These are phyloP conservation scores for Wickerhamiella allomyrinae DNA, from an alignment of 805 yeast species.

Conservation along the genomic window DNA sequence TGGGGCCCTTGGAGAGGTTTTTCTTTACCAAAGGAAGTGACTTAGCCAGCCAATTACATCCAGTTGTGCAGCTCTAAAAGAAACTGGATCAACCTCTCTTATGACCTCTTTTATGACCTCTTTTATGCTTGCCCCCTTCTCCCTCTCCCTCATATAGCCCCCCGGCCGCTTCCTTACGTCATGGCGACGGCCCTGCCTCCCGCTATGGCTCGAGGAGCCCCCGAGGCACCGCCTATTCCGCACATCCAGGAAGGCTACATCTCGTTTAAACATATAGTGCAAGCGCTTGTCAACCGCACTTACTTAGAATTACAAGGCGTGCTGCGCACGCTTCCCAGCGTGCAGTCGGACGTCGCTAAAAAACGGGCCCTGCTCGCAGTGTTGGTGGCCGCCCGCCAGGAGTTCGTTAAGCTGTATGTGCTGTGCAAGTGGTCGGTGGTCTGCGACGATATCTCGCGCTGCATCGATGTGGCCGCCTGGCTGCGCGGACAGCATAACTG, in stretches of 20 bases:
- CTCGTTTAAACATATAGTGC: conserved; percentile 45
- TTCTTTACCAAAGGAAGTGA: too few relatives aligned
- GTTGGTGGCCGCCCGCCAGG: conserved; percentile 62
- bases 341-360: conserved; percentile 43
- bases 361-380: conserved; percentile 57
- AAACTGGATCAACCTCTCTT: too few relatives aligned
- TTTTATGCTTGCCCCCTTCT: too few relatives aligned
- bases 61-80: too few relatives aligned
- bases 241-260: conserved; percentile 60
- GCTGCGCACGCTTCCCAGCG: conserved; percentile 43
- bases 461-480: conserved; percentile 84
- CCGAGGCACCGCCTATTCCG: conserved; percentile 36
- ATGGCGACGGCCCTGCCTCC: not conserved
- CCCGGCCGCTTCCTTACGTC: not conserved
- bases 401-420: conserved; percentile 72
- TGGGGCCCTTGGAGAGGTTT: too few relatives aligned
- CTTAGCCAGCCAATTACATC: too few relatives aligned
- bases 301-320: conserved; percentile 47
- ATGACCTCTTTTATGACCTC: too few relatives aligned
- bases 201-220: not conserved
- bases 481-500: conserved; percentile 62
- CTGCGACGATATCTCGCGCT: conserved; percentile 50
- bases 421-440: conserved; percentile 77
- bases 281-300: conserved; percentile 45
- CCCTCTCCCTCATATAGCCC: too few relatives aligned